Conservation (phyloP, 306 rosid species). For the Astragalus glycyphyllos region DNA sequence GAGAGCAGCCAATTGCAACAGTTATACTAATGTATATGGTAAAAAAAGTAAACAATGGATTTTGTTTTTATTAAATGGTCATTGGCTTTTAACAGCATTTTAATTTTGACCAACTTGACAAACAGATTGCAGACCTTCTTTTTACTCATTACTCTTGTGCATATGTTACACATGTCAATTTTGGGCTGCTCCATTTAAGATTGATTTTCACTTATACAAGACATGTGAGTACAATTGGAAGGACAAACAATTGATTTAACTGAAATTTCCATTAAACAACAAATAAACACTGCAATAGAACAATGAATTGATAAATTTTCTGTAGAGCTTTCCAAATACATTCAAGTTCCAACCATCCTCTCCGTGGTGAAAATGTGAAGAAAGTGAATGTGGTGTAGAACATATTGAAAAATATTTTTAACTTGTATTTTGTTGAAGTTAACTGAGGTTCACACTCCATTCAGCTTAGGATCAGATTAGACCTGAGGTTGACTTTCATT, state of each 20-base stretch:
- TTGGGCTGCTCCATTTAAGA: slow-evolving; percentile 11
- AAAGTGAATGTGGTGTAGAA: slow-evolving; percentile 25
- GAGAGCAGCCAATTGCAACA: slow-evolving; percentile 17
- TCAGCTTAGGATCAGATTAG: slow-evolving; percentile 34
- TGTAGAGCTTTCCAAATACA: slow-evolving; percentile 16
- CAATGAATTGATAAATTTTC: slow-evolving; percentile 15
- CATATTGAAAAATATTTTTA: slow-evolving; percentile 31
- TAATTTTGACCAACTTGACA: slow-evolving; percentile 8
- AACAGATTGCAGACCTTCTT: background rate
- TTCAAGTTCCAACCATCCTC: slow-evolving; percentile 24
- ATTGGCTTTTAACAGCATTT: background rate
- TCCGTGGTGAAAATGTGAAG: slow-evolving; percentile 6
- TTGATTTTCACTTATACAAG: slow-evolving; percentile 19
- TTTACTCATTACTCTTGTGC: background rate
- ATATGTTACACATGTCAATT: background rate
- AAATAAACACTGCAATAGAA: slow-evolving; percentile 4
- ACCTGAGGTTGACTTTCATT: slow-evolving; percentile 6
- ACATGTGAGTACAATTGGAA: background rate
- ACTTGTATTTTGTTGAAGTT: slow-evolving; percentile 16
- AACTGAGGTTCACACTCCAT: background rate
- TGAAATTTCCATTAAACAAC: slow-evolving; percentile 1
- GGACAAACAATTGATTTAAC: slow-evolving; percentile 1
- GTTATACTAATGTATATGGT: slow-evolving; percentile 1
- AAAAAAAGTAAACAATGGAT: slow-evolving; percentile 5
- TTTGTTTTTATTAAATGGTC: no score